Conservation (phyloP, 192 early-diverging fungal genomes). For the Coemansia asiatica region DNA sequence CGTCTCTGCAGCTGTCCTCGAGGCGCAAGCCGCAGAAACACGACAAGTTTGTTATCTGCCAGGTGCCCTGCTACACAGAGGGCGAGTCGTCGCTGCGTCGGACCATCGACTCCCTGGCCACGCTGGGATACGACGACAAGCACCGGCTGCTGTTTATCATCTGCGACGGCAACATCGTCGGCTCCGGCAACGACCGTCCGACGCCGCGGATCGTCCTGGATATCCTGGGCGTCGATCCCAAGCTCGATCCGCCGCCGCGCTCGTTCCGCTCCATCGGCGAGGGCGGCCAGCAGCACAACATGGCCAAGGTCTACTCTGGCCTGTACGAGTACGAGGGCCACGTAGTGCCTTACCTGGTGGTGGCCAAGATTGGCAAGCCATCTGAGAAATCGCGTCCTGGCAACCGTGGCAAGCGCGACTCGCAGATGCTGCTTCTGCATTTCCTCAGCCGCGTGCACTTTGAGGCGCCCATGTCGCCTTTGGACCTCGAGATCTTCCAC, state of each 20-base stretch:
- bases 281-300: conserved; percentile 81
- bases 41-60: conserved; percentile 93
- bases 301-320: conserved; percentile 90
- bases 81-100: conserved; percentile 79
- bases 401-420: conserved; percentile 94
- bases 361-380: conserved; percentile 89
- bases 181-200: conserved; percentile 85
- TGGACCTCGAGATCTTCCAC: conserved; percentile 93
- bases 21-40: conserved; percentile 72
- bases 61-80: conserved; percentile 96
- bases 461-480: conserved; percentile 79
- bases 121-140: conserved; percentile 81
- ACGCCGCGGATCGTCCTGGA: conserved; percentile 88
- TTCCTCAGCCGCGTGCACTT: conserved; percentile 89
- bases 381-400: conserved; percentile 76
- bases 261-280: conserved; percentile 87
- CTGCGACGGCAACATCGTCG: conserved; percentile 84
- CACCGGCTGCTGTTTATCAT: conserved; percentile 85
- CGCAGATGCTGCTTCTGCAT: conserved; percentile 86
- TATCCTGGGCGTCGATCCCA: conserved; percentile 83
- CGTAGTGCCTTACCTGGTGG: conserved; percentile 85
- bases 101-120: conserved; percentile 80
- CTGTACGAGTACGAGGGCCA: conserved; percentile 83
- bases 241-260: conserved; percentile 70
- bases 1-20: conserved; percentile 76